These are phyloP conservation scores for Wallemia mellicola DNA, from an alignment of 1,284 basidiomycete genomes.

Conservation along the genomic window DNA sequence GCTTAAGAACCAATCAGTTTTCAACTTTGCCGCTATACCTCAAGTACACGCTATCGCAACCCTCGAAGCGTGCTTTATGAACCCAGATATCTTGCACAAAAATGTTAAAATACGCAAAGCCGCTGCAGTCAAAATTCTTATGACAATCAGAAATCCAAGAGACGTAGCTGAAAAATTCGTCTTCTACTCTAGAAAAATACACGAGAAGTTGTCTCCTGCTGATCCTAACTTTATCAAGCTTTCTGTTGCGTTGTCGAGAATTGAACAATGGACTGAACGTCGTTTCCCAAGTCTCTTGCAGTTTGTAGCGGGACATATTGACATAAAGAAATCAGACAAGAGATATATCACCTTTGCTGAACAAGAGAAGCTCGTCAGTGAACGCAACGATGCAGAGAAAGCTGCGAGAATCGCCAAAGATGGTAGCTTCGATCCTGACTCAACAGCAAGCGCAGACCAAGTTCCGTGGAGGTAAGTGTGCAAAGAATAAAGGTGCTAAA, in stretches of 20 bases:
- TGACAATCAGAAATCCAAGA: conserved; percentile 62
- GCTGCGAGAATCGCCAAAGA: neutral
- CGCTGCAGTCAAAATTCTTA: conserved; percentile 68
- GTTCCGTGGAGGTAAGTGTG: neutral
- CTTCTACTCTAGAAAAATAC: conserved; percentile 50
- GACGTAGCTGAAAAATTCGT: conserved; percentile 76
- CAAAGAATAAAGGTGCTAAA: too few relatives aligned
- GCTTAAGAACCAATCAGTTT: conserved; percentile 67
- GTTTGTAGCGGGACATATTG: neutral
- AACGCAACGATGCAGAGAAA: neutral
- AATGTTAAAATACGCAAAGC: conserved; percentile 94
- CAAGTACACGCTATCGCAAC: conserved; percentile 92
- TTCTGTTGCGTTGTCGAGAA: conserved; percentile 31
- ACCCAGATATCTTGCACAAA: conserved; percentile 53
- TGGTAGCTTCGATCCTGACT: too few relatives aligned
- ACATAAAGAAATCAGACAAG: neutral
- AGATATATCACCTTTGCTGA: neutral
- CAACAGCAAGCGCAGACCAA: too few relatives aligned
- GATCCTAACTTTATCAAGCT: conserved; percentile 68
- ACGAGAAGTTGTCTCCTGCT: conserved; percentile 39
- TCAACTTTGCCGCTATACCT: conserved; percentile 90
- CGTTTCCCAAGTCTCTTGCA: neutral
- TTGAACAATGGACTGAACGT: neutral
- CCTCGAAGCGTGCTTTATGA: conserved; percentile 71
- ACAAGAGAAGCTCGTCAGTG: neutral